These are phyloP conservation scores for Lodderomyces jiufengensis DNA, from an alignment of 1,139 yeast species.

Conservation along the genomic window DNA sequence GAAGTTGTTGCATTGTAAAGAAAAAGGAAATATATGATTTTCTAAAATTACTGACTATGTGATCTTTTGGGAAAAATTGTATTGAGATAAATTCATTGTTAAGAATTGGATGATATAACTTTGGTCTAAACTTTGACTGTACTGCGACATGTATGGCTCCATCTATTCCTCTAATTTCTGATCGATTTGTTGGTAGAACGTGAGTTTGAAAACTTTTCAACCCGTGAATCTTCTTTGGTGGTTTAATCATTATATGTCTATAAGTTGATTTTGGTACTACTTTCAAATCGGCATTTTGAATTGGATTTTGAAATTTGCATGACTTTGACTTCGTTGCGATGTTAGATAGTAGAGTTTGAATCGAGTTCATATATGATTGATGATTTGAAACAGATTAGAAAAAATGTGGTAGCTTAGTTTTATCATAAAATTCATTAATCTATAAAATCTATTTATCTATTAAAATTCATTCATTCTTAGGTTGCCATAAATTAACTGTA, in stretches of 20 bases:
- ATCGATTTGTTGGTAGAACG: constrained; percentile 23
- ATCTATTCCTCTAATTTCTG: constrained; percentile 41
- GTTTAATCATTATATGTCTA: no score
- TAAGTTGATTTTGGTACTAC: no score
- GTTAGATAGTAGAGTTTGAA: constrained; percentile 9
- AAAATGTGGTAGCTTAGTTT: neutral
- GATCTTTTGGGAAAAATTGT: constrained; percentile 28
- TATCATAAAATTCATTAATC: neutral
- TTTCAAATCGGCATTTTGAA: no score
- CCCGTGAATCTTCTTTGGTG: no score
- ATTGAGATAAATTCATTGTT: constrained; percentile 23
- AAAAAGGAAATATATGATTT: constrained; percentile 41
- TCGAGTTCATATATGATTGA: constrained; percentile 1
- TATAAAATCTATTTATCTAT: neutral
- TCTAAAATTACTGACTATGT: constrained; percentile 25
- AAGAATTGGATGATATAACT: constrained; percentile 21
- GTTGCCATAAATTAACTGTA: constrained; percentile 41
- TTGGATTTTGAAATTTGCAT: constrained; percentile 2
- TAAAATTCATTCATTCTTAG: constrained; percentile 11
- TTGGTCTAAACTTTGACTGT: constrained; percentile 13
- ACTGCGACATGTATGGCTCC: constrained; percentile 16
- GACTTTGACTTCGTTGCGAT: constrained; percentile 9
- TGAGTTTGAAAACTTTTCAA: constrained; percentile 6
- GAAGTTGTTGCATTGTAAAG: constrained; percentile 15
- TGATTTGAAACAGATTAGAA: neutral